Evolutionary conservation across 1,284 basidiomycete genomes (phyloP), one percentile per base, ranked within the genome.

Genomic region (Cryptococcus neoformans): DNA sequence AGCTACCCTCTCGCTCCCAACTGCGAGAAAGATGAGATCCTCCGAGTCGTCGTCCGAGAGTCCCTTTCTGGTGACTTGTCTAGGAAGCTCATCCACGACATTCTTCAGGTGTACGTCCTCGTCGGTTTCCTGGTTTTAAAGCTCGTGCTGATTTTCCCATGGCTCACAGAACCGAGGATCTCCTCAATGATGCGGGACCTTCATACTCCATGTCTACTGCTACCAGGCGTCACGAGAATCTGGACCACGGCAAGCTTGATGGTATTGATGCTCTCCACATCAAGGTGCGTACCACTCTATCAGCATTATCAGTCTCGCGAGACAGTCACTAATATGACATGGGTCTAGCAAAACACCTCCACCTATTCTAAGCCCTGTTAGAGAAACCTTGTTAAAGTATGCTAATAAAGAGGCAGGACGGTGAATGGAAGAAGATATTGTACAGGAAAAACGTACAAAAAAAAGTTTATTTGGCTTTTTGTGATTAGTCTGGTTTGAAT

Each of bases 41-140:
- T 95, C 50, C 86, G 92, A 54, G 90, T 93, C 11, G 92, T 95
- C 48, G 83, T 92, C 10, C 83, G 87, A 51, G 91, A 93, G 77
- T 87, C 64, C 6, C 63, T 75, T 21, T 66, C 66, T 10, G 74
- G 73, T 47, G 70, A 75, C 51, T 58, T 75, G 5, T 58, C 62
- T 21, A 58, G 68, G 47, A 72, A 68, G 59, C 65, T 77, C 48
- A 66, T 77, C 54, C 46, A 38, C 16, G 74, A 77, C 57, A 75
- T 77, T 48, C 57, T 77, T 44, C 44, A 64, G 49, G 64, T 65
- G 70, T 69, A 52, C 57, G 69, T 57, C n/a, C 9, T 44, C 4
- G 28, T 5, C 8, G 16, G 11, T 28, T 28, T 28, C 28, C 35
- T 12, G 3, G 28, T 41, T n/a, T 21, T n/a, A 9, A 35, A 35